phyloP scores from a whole-genome alignment of 2,329 filamentous ascomycete species.

The Xylariaceae sp. region DNA sequence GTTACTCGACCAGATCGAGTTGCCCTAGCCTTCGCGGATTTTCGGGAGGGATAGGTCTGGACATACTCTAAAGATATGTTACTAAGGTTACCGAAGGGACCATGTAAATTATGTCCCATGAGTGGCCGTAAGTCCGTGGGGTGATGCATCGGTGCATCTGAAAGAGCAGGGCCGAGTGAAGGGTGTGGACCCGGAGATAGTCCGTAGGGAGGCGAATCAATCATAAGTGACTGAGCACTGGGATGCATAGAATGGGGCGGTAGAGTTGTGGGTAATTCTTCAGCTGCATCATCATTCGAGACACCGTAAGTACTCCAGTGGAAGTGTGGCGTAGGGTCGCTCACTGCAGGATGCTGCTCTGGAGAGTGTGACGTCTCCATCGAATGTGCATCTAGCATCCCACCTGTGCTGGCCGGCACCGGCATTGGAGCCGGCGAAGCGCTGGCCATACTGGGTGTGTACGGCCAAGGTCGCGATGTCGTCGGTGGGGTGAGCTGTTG shows the following conservation, averaged over 20 bases:
- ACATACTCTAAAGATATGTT: constrained; percentile 15
- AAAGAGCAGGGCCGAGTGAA: constrained; percentile 23
- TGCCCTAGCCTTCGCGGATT: constrained; percentile 20
- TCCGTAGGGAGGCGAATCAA: constrained; percentile 18
- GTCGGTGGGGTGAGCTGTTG: constrained; percentile 49
- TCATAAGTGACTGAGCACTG: constrained; percentile 25
- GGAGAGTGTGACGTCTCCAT: constrained; percentile 34
- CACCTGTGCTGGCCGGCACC: constrained; percentile 37
- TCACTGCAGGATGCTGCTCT: constrained; percentile 33
- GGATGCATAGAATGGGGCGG: constrained; percentile 26
- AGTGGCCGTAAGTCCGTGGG: constrained; percentile 23
- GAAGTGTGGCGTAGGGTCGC: constrained; percentile 29
- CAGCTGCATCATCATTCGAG: constrained; percentile 30
- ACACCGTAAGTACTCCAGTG: constrained; percentile 39
- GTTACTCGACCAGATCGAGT: constrained; percentile 20
- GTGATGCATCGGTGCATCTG: constrained; percentile 25
- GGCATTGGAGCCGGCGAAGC: constrained; percentile 40
- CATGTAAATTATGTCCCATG: constrained; percentile 7
- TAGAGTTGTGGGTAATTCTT: constrained; percentile 32
- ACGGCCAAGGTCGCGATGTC: constrained; percentile 44
- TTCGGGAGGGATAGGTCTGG: constrained; percentile 20
- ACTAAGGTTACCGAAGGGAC: constrained; percentile 13
- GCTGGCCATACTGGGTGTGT: constrained; percentile 40
- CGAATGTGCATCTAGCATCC: constrained; percentile 39
- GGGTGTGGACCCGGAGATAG: constrained; percentile 15